These are phyloP conservation scores for Saturnispora dispora DNA, from an alignment of 805 yeast genomes.

Conservation along the genomic window DNA sequence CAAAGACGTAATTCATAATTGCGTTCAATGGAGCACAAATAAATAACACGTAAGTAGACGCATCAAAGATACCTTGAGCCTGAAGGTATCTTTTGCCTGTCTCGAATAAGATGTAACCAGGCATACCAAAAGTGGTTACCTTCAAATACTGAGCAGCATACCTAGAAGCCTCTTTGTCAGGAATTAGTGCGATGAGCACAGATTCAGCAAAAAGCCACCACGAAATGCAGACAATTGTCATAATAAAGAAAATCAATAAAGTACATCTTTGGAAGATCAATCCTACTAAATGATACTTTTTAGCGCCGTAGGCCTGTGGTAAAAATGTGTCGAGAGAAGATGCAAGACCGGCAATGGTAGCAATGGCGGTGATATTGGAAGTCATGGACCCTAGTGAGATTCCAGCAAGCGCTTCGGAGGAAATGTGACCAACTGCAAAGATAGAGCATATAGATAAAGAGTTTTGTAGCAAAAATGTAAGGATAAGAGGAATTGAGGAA, in stretches of 20 bases:
- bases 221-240: slow-evolving; percentile 45
- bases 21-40: slow-evolving; percentile 73
- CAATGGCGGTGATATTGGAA: slow-evolving; percentile 66
- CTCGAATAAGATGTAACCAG: slow-evolving; percentile 60
- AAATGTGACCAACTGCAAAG: slow-evolving; percentile 67
- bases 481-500: slow-evolving; percentile 48
- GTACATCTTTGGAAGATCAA: slow-evolving; percentile 61
- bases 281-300: slow-evolving; percentile 57
- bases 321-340: slow-evolving; percentile 71
- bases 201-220: slow-evolving; percentile 54
- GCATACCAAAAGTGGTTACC: slow-evolving; percentile 54
- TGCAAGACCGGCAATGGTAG: slow-evolving; percentile 69
- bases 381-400: slow-evolving; percentile 71
- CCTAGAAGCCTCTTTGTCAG: slow-evolving; percentile 35
- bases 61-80: slow-evolving; percentile 72
- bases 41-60: slow-evolving; percentile 61
- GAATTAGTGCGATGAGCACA: slow-evolving; percentile 34
- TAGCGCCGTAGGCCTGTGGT: slow-evolving; percentile 70
- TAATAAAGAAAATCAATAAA: slow-evolving; percentile 40
- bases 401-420: slow-evolving; percentile 64
- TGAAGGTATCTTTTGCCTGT: slow-evolving; percentile 66
- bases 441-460: slow-evolving; percentile 70
- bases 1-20: slow-evolving; percentile 53
- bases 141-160: slow-evolving; percentile 53
- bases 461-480: slow-evolving; percentile 62